Evolutionary conservation across 2,329 filamentous ascomycete genomes (phyloP).

Genomic region (Talaromyces islandicus): DNA sequence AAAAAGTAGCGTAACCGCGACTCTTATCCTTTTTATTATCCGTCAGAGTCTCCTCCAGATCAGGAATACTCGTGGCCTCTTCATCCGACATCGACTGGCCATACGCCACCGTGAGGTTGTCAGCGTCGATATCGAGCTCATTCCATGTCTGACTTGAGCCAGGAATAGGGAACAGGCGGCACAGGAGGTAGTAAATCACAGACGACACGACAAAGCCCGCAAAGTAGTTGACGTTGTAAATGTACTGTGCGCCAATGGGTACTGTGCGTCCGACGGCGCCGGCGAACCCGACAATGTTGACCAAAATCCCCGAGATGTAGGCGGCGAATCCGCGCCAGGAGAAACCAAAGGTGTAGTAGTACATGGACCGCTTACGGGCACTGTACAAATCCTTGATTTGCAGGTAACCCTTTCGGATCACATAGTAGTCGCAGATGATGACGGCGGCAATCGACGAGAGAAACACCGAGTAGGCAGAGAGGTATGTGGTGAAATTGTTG

Average conservation of each 20-base stretch:
- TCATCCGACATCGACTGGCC: conserved; percentile 27
- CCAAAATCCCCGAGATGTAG: conserved; percentile 74
- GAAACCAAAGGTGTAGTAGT: conserved; percentile 68
- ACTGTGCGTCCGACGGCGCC: conserved; percentile 69
- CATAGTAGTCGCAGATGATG: conserved; percentile 81
- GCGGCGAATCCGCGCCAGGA: conserved; percentile 80
- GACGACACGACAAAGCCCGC: conserved; percentile 69
- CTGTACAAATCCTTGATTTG: conserved; percentile 75
- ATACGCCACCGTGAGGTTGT: conserved; percentile 25
- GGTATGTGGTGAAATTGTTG: conserved; percentile 86
- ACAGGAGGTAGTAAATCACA: conserved; percentile 63
- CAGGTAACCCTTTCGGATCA: conserved; percentile 75
- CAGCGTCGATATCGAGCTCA: conserved; percentile 53
- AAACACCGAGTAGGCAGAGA: conserved; percentile 89
- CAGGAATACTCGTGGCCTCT: conserved; percentile 11
- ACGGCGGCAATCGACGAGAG: conserved; percentile 92
- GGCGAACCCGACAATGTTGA: conserved; percentile 89
- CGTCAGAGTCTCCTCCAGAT: conserved; percentile 5
- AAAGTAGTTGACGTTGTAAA: conserved; percentile 92
- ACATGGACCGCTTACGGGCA: conserved; percentile 53
- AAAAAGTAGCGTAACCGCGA: conserved; percentile 10
- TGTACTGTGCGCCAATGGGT: conserved; percentile 71
- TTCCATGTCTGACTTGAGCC: conserved; percentile 71
- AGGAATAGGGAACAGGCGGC: conserved; percentile 63
- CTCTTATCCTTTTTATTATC: conserved; percentile 12